Evolutionary conservation across 2,329 filamentous ascomycete species (phyloP), one percentile per base, ranked within the genome.

Genomic region (Fusarium anguioides): DNA sequence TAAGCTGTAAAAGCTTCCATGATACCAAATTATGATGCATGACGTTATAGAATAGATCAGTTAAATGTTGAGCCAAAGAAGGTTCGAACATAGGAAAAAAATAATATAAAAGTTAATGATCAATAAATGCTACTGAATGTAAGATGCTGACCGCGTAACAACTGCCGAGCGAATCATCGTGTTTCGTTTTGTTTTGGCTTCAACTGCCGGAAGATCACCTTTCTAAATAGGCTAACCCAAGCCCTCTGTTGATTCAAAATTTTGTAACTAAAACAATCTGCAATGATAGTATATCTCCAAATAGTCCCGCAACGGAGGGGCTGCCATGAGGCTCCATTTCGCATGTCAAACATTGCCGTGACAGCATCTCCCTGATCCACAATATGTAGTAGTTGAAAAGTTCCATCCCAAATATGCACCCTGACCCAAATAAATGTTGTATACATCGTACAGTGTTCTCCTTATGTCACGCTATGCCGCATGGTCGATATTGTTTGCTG

Each of bases 1-100:
- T 49, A 78, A 77, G 66, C 36, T 69, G 35, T 69, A 67, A 37
- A 47, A 7, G 42, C 24, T 64, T 66, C 66, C 67, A 61, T 59
- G 64, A 69, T 64, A 69, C 58, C 62, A 52, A 37, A 11, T 57
- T 46, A 56, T 68, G 61, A 69, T 59, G 39, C 35, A 56, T 60
- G 47, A 68, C 44, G 44, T 63, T 23, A 66, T 68, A 68, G 40
- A 72, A 51, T 44, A 33, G 42, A 52, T 24, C 57, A 46, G 29
- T 29, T 6, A 21, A 46, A 39, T 31, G 17, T 26, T 15, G 50
- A 50, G 42, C 29, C 17, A 6, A 56, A 14, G 5, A n/a, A 27
- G 35, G 15, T 40, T 42, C 15, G 29, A 23, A 27, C 42, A 24
- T 27, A 45, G 46, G 53, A 50, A 37, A 52, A 48, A 29, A 26